Evolutionary conservation across 148 eudicot genomes (phyloP).

Genomic region (Rhododendron mucronatum): DNA sequence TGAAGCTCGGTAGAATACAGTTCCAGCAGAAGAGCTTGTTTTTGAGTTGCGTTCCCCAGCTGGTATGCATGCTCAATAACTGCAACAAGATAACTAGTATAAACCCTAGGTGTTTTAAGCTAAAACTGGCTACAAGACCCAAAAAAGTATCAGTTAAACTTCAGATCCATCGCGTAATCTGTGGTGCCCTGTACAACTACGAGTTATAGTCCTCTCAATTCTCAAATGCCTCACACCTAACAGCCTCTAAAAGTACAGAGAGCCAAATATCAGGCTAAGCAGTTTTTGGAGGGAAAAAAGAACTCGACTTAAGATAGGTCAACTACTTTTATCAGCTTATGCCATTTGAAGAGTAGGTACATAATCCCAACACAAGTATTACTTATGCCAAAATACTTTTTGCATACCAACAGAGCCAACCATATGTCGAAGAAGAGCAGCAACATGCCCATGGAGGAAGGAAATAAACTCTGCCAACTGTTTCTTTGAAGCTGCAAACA

Average conservation of each 20-base stretch:
- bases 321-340: background rate
- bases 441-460: constrained; percentile 83
- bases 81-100: constrained; percentile 27
- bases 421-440: constrained; percentile 79
- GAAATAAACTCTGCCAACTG: constrained; percentile 77
- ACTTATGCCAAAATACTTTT: background rate
- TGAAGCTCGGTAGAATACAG: constrained; percentile 91
- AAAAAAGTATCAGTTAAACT: background rate
- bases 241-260: background rate
- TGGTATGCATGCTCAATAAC: constrained; percentile 86
- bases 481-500: constrained; percentile 71
- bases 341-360: background rate
- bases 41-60: constrained; percentile 74
- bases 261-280: background rate
- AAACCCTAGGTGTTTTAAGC: background rate
- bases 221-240: background rate
- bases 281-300: background rate
- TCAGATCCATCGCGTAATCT: background rate
- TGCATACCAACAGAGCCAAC: constrained; percentile 91
- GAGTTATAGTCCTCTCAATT: background rate
- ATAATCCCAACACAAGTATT: background rate
- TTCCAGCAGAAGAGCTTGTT: constrained; percentile 75
- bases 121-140: background rate
- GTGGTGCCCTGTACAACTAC: background rate
- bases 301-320: background rate